phyloP scores from a whole-genome alignment of 345 rosid genomes.

The Garcia nutans region DNA sequence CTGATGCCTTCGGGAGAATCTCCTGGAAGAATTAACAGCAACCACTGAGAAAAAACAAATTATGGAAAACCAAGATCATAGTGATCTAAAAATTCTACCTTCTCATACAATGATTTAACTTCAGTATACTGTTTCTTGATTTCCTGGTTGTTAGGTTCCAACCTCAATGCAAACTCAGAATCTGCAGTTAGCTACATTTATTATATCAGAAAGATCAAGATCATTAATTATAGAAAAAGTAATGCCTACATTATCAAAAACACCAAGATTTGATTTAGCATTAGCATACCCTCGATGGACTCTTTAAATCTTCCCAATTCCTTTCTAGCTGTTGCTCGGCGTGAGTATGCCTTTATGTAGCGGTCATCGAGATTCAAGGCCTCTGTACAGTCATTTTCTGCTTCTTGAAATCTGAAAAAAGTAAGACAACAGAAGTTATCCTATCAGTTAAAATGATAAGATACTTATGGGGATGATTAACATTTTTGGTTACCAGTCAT shows the following conservation, averaged over 20 bases:
- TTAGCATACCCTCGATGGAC: constrained; percentile 65
- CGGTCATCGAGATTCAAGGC: constrained; percentile 87
- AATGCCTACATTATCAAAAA: constrained; percentile 6
- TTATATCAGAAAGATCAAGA: constrained; percentile 22
- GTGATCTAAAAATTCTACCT: constrained; percentile 39
- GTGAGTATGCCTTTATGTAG: constrained; percentile 84
- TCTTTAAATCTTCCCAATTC: constrained; percentile 72
- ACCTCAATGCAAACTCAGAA: constrained; percentile 77
- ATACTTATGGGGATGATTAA: background rate
- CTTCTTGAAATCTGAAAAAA: constrained; percentile 61
- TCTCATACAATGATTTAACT: constrained; percentile 64
- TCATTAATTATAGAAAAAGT: background rate
- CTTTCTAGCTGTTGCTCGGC: constrained; percentile 85
- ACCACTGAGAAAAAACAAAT: constrained; percentile 4
- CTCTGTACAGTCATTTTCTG: constrained; percentile 93
- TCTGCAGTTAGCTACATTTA: constrained; percentile 50
- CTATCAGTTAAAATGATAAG: background rate
- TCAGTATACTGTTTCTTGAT: constrained; percentile 75
- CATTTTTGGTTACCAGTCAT: background rate
- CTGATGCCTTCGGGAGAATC: constrained; percentile 59
- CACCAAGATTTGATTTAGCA: background rate
- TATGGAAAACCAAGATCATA: background rate
- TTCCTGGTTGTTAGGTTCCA: constrained; percentile 88
- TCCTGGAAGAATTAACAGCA: constrained; percentile 39
- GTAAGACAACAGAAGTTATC: background rate